Evolutionary conservation across 2,329 filamentous ascomycete species (phyloP), one percentile per base, ranked within the genome.

Genomic region (Alternaria longipes): DNA sequence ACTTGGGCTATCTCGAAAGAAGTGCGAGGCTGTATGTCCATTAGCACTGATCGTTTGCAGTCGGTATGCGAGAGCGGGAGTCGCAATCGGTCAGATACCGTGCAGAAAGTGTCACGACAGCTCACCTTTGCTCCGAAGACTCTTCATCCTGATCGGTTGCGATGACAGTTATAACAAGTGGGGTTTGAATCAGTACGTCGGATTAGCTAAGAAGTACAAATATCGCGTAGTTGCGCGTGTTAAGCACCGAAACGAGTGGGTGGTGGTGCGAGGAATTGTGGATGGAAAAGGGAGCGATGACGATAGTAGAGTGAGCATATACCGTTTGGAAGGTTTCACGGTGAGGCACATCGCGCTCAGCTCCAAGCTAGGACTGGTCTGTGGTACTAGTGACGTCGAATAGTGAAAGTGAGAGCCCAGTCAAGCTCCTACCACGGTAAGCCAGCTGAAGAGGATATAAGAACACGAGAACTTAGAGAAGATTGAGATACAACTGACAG

Each of bases 101-200:
- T 41, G 16, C 9, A 47, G 44, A 20, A 32, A 18, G 20, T 32
- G 26, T 22, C 28, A 11, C 8, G 44, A 50, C 9, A 51, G 14
- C 54, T 20, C 66, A 66, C 70, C 66, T 65, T 68, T 70, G 20
- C 38, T 51, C 50, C 63, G 67, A 36, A 73, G 60, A 18, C 56
- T 65, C 49, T 68, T 68, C 70, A 70, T 71, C 5, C 11, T 63
- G 45, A 8, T 28, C 8, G 50, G 26, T 20, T 36, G 42, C 28
- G 11, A 26, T 8, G 11, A 26, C 36, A 22, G 14, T 14, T 34
- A n/a, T 3, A 36, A 50, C 20, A 24, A 50, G 22, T 36, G 22
- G 32, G 20, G 12, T 11, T 50, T 50, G 32, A 12, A 1, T 38
- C n/a, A 50, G 46, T 50, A 26, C 16, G 20, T 20, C 42, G 49